Evolutionary conservation across 2,329 filamentous ascomycete species (phyloP).

Genomic region (Phyllosticta citriasiana): DNA sequence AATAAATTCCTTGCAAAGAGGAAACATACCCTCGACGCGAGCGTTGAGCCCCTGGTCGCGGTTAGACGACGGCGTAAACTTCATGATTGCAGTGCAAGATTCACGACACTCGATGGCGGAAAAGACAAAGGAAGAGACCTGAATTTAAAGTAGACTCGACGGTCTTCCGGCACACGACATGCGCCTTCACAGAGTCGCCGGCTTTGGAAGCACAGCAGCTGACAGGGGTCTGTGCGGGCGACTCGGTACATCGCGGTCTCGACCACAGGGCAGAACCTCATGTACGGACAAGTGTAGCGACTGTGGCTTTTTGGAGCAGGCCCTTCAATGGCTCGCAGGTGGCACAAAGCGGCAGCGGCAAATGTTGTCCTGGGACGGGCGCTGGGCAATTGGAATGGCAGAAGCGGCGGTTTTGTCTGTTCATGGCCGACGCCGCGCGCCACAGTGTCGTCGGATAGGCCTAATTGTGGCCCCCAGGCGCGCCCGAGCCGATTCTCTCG

Average conservation of each 20-base stretch:
- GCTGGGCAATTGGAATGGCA: neutral
- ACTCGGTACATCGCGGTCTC: neutral
- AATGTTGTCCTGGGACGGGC: neutral
- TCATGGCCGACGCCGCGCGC: neutral
- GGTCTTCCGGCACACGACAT: neutral
- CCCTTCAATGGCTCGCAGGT: neutral
- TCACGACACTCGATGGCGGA: neutral
- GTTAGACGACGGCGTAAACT: neutral
- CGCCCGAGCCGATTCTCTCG: neutral
- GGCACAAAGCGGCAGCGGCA: neutral
- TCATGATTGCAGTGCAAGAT: neutral
- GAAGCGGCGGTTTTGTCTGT: neutral
- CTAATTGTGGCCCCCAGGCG: neutral
- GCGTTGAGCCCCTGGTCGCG: slow-evolving; percentile 32
- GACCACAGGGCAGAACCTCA: neutral
- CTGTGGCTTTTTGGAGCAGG: neutral
- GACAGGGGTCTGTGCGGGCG: neutral
- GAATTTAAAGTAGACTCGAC: neutral
- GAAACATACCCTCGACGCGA: neutral
- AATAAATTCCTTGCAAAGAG: neutral
- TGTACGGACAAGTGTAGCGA: neutral
- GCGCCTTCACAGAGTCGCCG: neutral
- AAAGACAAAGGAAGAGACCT: neutral
- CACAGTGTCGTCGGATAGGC: neutral
- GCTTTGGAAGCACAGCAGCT: neutral